Base-by-base conservation (phyloP, 2,329 filamentous ascomycete genomes). In the Beauveria sp. region DNA sequence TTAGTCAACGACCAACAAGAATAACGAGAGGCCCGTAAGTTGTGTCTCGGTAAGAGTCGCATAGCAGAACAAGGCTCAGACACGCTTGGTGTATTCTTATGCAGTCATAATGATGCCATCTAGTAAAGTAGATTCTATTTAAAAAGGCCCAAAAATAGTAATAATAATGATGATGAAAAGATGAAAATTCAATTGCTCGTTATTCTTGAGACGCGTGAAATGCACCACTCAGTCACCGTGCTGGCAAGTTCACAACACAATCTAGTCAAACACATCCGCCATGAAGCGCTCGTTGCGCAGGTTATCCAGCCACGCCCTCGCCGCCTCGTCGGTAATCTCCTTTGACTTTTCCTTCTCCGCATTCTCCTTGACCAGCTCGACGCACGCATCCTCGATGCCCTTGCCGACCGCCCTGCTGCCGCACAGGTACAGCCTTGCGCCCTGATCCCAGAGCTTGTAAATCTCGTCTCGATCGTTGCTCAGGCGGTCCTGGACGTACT, bases 351-450 rank as follows among this genome's bases (percentile, higher is more conserved):
- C 69, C 63, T 70, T 71, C 63, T 66, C 66, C 59, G 68, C 68
- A 14, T 65, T 67, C 57, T 75, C 72, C 28, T 73, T 67, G 6
- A 75, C 72, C 26, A 77, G 71, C 55, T 67, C 68, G 18, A 77
- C 61, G 51, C 69, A 72, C 4, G 74, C 73, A 6, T 75, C 74
- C 63, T 77, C 75, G 18, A 85, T 74, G 0, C 74, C 80, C 57
- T 78, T 76, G 20, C 79, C 80, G 1, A 85, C 74, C 16, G 74
- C 74, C 5, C 77, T 74, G 49, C 82, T 84, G 4, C 88, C 88
- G 69, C 88, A 91, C 2, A 89, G 80, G 67, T 83, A 90, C 0
- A 88, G 73, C 67, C 82, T 81, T 0, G 86, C 79, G 4, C 76
- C 79, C 9, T 69, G 64, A 5, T 71, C 63, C 77, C 77, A 81